Conservation (phyloP, 768 basidiomycete genomes). For the Boletus coccyginus region DNA sequence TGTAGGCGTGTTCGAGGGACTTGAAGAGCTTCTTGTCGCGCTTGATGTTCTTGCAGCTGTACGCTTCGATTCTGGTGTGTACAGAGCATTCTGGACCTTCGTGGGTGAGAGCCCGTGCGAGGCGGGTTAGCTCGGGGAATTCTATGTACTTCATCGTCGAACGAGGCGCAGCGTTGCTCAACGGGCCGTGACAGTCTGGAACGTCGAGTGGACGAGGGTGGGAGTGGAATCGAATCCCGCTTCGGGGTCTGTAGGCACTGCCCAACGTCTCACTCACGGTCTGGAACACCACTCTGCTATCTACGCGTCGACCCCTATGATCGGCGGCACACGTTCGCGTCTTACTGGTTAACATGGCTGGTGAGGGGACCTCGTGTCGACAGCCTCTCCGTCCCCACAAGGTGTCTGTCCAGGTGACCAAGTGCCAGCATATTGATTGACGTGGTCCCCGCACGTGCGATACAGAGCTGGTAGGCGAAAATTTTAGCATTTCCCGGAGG, state of each 20-base stretch:
- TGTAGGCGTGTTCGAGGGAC: constrained; percentile 83
- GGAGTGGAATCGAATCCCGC: constrained; percentile 2
- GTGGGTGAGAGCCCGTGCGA: constrained; percentile 78
- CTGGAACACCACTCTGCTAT: not conserved
- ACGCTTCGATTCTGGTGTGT: constrained; percentile 92
- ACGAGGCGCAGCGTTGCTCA: not conserved
- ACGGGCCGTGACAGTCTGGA: too few relatives aligned
- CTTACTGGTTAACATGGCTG: not conserved
- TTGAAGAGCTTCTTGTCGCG: constrained; percentile 97
- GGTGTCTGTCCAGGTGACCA: too few relatives aligned
- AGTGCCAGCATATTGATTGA: too few relatives aligned
- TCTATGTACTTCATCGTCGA: constrained; percentile 85
- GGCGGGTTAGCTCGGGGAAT: constrained; percentile 69
- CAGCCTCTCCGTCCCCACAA: too few relatives aligned
- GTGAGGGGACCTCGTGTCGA: not conserved
- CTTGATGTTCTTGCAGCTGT: constrained; percentile 96
- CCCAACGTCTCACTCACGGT: not conserved
- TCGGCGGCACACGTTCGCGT: not conserved
- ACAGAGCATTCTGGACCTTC: constrained; percentile 87
- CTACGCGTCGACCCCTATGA: not conserved
- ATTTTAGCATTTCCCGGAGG: too few relatives aligned
- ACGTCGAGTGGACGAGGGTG: not conserved
- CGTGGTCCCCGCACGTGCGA: too few relatives aligned
- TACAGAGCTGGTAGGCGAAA: too few relatives aligned
- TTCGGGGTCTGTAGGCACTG: constrained; percentile 13